Conservation (phyloP, 768 basidiomycete genomes). For the Phanerochaete sordida region DNA sequence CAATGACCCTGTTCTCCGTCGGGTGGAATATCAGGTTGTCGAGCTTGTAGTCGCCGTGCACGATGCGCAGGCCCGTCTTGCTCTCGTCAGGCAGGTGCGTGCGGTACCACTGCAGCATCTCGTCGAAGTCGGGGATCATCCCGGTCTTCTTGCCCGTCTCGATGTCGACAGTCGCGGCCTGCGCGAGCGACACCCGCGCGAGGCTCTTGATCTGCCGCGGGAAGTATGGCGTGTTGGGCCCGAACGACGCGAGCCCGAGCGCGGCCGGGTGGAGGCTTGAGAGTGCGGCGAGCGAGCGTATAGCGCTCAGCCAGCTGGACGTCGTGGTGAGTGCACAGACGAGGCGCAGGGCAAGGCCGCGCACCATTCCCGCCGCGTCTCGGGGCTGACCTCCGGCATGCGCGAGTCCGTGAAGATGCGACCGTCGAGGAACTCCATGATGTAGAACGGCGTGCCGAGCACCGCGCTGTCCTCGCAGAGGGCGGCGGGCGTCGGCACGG, state of each 20-base stretch:
- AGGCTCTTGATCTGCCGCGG: constrained; percentile 92
- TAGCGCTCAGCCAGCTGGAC: constrained; percentile 72
- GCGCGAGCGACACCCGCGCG: constrained; percentile 74
- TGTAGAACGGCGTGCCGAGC: constrained; percentile 89
- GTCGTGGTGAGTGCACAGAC: not conserved
- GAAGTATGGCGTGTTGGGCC: constrained; percentile 78
- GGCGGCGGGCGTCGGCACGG: constrained; percentile 80
- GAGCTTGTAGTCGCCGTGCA: constrained; percentile 98
- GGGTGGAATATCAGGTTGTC: constrained; percentile 96
- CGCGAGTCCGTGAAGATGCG: constrained; percentile 87
- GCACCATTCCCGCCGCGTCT: constrained; percentile 71
- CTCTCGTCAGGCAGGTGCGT: constrained; percentile 72
- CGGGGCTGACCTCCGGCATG: constrained; percentile 64
- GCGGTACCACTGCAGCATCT: constrained; percentile 75
- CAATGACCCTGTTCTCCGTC: constrained; percentile 88
- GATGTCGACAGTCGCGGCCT: constrained; percentile 64
- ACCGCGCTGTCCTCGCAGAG: constrained; percentile 77
- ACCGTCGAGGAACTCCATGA: constrained; percentile 95
- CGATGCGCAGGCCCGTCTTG: constrained; percentile 75
- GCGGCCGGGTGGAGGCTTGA: constrained; percentile 58
- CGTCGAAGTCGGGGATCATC: constrained; percentile 70
- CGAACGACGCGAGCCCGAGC: constrained; percentile 70
- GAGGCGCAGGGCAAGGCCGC: constrained; percentile 18
- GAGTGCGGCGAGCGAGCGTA: constrained; percentile 67
- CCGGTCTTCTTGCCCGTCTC: constrained; percentile 61